Base-by-base conservation (phyloP, 768 basidiomycete genomes). In the Hortiboletus flavorubellus region DNA sequence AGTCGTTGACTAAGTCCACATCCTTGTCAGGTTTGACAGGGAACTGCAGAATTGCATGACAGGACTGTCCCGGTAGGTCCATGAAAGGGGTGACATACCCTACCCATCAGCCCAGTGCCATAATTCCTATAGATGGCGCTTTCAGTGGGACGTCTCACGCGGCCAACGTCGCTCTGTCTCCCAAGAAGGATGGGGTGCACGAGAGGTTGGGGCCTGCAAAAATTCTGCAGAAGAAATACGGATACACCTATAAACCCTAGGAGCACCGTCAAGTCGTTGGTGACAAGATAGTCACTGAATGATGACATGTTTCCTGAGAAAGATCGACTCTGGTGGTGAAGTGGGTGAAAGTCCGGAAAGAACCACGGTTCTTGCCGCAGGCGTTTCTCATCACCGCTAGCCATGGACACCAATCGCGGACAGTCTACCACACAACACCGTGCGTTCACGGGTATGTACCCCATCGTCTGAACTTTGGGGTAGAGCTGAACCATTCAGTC, bases 101-200 rank as follows among this genome's bases (percentile, higher is more conserved):
- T 83, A 63, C 83, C 93, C 83, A 84, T 80, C 54, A 90, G 75
- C 14, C 91, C 91, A 26, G 89, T 92, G 14, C 88, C 83, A 77
- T 94, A 97, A 74, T 91, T 93, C 64, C 95, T 82, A 70, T 95
- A 96, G 15, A 94, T 76, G 0, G 92, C 91, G 63, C 91, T 93
- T 73, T 95, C 89, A 8, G 81, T 78, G 12, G 87, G 79, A 64
- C 91, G 86, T 50, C 94, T 77, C 4, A 94, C 91, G 47, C 86
- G 79, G 12, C 85, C 86, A 29, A 88, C 87, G 69, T 97, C 95
- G 62, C 91, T 92, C 78, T 98, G 94, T 47, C 93, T 77, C 8
- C 94, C 93, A 1, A 98, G 80, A 9, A 96, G 79, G 60, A 98
- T 89, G n/a, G 94, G 94, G 65, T 97, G 94, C 0, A 95, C 93